Base-by-base conservation (phyloP, 176 grass and related monocot species). In the Raddia guianensis region DNA sequence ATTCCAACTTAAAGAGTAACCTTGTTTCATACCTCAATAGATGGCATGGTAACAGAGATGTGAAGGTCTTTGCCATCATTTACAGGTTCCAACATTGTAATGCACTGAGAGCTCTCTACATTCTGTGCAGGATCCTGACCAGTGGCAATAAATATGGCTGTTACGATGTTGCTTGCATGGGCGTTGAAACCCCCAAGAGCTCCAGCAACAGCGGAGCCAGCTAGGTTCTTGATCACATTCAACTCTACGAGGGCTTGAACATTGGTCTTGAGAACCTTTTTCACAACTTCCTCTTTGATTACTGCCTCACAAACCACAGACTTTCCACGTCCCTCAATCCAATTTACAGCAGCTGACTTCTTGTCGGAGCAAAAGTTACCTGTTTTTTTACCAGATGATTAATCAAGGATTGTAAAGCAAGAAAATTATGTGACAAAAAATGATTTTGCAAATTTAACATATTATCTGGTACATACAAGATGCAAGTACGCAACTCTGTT, bases 51-150 rank as follows among this genome's bases (percentile, higher is more conserved):
- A 46, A 98, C 92, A 9, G 95, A 98, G 74, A 95, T 76, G 45
- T 98, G 95, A 77, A 98, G 92, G 72, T 98, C 95, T 86, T 85
- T 89, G 61, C 95, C 92, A 12, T 84, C 92, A 86, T 95, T 98
- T 44, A 88, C 43, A 84, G 92, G 90, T 86, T 98, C 95, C 80
- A 95, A 73, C 95, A 98, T 98, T 43, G 95, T 98, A 42, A 98
- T 93, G 51, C 95, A 98, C 66, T 98, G 90, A 35, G 92, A 98
- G 68, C 95, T 98, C 90, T 98, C 95, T 10, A 98, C 88, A 50
- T 98, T 98, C 72, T 94, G 92, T 78, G 95, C 92, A 83, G 92
- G 95, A 69, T 98, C 95, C 80, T 95, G 95, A 77, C 95, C 95
- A 55, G 95, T 98, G 51, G 95, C 95, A 79, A 98, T 95, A 65